phyloP scores from a whole-genome alignment of 2,329 filamentous ascomycete genomes.

The Hypoxylon sp. region DNA sequence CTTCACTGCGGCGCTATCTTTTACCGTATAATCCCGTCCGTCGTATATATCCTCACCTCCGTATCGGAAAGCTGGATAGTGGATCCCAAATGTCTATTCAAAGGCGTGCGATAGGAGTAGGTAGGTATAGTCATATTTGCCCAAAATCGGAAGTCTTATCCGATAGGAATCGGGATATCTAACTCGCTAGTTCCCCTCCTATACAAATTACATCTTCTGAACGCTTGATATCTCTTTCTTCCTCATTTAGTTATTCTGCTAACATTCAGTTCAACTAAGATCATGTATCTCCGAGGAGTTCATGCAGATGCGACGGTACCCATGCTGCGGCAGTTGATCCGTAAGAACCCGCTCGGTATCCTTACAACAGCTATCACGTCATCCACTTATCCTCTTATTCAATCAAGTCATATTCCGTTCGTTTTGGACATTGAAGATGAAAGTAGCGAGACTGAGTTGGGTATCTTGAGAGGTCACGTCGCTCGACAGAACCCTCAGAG shows the following conservation, averaged over 20 bases:
- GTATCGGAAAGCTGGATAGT: not conserved
- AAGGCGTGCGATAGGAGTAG: too few species aligned
- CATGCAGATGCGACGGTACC: conserved; percentile 67
- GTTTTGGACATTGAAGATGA: conserved; percentile 67
- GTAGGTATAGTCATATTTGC: not conserved
- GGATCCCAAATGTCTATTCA: too few species aligned
- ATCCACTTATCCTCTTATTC: conserved; percentile 64
- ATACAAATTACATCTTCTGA: not conserved
- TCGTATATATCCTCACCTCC: not conserved
- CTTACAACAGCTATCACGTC: conserved; percentile 74
- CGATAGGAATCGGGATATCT: not conserved
- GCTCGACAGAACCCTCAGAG: conserved; percentile 74
- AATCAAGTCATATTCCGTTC: conserved; percentile 73
- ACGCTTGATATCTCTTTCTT: not conserved
- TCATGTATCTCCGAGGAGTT: conserved; percentile 71
- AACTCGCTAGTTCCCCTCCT: not conserved
- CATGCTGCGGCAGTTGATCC: conserved; percentile 69
- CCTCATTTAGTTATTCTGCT: not conserved
- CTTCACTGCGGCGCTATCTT: too few species aligned
- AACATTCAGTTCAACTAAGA: not conserved
- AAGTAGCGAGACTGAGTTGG: conserved; percentile 58
- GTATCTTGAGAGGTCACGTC: conserved; percentile 71
- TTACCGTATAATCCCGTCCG: not conserved
- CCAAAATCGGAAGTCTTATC: not conserved
- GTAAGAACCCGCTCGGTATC: conserved; percentile 72